A percentile compares a stretch with the other conserved stretches of the same genome.
These are phyloP conservation scores for Pleurotus citrinopileatus DNA, from an alignment of 768 basidiomycete genomes.

Conservation along the genomic window DNA sequence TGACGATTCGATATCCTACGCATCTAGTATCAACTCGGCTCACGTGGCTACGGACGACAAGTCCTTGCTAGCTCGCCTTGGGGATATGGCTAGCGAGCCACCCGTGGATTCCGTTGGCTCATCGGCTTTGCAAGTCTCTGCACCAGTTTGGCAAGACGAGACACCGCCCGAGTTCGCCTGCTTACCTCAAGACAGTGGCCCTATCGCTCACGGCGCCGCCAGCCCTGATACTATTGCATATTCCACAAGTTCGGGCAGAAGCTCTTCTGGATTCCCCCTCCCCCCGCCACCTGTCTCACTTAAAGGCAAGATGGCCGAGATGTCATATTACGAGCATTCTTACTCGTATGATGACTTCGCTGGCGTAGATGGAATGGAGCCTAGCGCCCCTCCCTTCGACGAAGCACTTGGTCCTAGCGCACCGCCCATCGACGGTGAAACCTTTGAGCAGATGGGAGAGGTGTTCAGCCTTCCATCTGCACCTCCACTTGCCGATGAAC, in stretches of 20 bases:
- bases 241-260: conserved; percentile 8
- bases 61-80: conserved; percentile 49
- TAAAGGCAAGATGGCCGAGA: conserved; percentile 37
- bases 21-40: conserved; percentile 33
- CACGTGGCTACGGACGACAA: conserved; percentile 72
- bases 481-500: conserved; percentile 29
- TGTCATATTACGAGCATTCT: conserved; percentile 38
- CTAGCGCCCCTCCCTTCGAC: conserved; percentile 47
- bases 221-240: background rate
- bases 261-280: conserved; percentile 35
- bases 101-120: conserved; percentile 23
- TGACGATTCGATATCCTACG: conserved; percentile 19
- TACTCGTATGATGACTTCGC: conserved; percentile 38
- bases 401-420: conserved; percentile 28
- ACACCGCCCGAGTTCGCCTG: conserved; percentile 33
- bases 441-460: conserved; percentile 16
- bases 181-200: conserved; percentile 11
- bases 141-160: conserved; percentile 54
- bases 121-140: conserved; percentile 33
- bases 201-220: background rate
- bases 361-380: conserved; percentile 30
- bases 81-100: conserved; percentile 52
- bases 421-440: conserved; percentile 24
- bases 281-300: conserved; percentile 31
- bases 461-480: conserved; percentile 40